These are phyloP conservation scores for Colletotrichum musicola DNA, from an alignment of 2,329 filamentous ascomycete species.

Conservation along the genomic window DNA sequence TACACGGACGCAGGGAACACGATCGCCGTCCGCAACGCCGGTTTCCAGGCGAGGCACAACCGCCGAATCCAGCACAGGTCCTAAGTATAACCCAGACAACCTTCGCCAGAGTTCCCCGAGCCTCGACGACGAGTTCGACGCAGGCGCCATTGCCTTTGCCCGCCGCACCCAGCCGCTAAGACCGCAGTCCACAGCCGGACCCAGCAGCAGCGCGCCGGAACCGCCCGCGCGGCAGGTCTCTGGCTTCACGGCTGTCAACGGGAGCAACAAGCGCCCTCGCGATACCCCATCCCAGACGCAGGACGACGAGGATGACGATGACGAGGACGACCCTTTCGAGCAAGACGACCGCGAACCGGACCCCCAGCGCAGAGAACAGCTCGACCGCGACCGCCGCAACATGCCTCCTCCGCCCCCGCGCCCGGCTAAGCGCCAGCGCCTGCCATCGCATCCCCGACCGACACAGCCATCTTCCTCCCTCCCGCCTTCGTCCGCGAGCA, in stretches of 20 bases:
- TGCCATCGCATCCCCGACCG: background rate
- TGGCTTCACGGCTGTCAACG: conserved; percentile 25
- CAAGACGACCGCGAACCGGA: conserved; percentile 38
- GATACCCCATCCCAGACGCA: conserved; percentile 4
- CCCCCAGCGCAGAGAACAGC: conserved; percentile 43
- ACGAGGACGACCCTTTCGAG: conserved; percentile 41
- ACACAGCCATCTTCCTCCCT: conserved; percentile 21
- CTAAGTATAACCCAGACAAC: background rate
- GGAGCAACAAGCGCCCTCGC: conserved; percentile 27
- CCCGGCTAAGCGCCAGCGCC: conserved; percentile 16
- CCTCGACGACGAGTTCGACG: conserved; percentile 1
- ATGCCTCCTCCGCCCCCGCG: conserved; percentile 34
- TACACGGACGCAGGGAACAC: background rate
- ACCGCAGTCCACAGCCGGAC: background rate
- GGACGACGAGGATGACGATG: conserved; percentile 4
- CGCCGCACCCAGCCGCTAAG: conserved; percentile 7
- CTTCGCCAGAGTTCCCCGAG: background rate
- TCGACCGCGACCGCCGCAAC: conserved; percentile 41
- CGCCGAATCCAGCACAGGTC: background rate
- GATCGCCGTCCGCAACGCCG: background rate
- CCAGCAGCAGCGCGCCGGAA: background rate
- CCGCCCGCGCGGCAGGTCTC: background rate
- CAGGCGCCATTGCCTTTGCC: conserved; percentile 11
- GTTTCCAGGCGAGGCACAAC: background rate
- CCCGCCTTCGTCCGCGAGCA: background rate